These are phyloP conservation scores for Polyplosphaeria fusca DNA, from an alignment of 495 filamentous ascomycete species.

Conservation along the genomic window DNA sequence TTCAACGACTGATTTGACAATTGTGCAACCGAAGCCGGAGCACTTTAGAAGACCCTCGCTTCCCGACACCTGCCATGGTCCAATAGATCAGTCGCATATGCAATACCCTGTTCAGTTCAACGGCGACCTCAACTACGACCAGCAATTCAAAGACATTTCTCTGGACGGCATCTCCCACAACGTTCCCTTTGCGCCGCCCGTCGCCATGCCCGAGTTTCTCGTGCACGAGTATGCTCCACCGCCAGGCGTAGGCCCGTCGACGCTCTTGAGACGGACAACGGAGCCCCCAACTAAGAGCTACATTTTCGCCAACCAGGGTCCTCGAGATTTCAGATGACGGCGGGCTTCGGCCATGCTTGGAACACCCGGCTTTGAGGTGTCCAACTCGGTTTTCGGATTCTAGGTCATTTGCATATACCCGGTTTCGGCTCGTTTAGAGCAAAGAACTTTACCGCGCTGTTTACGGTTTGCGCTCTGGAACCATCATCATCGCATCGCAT, in stretches of 20 bases:
- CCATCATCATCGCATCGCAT: slow-evolving; percentile 4
- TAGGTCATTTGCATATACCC: slow-evolving; percentile 21
- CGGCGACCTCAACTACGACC: slow-evolving; percentile 5
- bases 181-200: slow-evolving; percentile 24
- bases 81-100: slow-evolving; percentile 7
- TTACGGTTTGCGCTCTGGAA: not conserved
- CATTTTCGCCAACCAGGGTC: slow-evolving; percentile 33
- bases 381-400: slow-evolving; percentile 6
- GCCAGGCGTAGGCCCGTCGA: slow-evolving; percentile 4
- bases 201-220: slow-evolving; percentile 28
- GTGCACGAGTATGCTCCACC: slow-evolving; percentile 31
- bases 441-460: not conserved
- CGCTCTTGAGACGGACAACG: slow-evolving; percentile 6
- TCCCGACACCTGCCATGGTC: slow-evolving; percentile 18
- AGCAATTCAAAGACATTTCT: slow-evolving; percentile 18
- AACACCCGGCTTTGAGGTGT: not conserved
- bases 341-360: not conserved
- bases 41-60: slow-evolving; percentile 33
- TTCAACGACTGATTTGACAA: slow-evolving; percentile 24
- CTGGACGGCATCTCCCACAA: slow-evolving; percentile 21
- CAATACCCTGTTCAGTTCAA: slow-evolving; percentile 23
- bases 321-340: slow-evolving; percentile 30
- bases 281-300: slow-evolving; percentile 30
- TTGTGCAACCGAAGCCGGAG: slow-evolving; percentile 32
- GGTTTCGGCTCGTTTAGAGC: slow-evolving; percentile 1